Percentiles rank a stretch among this genome's conserved stretches.
phyloP scores from a whole-genome alignment of 2,329 filamentous ascomycete genomes.

The Cadophora gregata region DNA sequence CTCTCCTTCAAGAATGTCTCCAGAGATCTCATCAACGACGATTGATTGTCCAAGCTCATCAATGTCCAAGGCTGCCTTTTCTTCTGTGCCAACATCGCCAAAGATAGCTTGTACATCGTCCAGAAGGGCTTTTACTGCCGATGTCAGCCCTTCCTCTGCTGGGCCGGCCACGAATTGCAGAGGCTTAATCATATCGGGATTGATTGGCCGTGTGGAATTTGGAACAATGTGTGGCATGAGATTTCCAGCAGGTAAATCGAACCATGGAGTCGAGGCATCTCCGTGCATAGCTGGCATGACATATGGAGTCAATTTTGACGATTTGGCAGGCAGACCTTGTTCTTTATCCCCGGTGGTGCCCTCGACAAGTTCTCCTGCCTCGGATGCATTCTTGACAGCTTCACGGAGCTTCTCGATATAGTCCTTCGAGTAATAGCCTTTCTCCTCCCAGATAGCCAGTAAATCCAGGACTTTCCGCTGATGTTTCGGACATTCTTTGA shows the following conservation, averaged over 20 bases:
- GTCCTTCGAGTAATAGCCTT: constrained; percentile 62
- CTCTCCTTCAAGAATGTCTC: constrained; percentile 65
- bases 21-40: constrained; percentile 68
- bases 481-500: constrained; percentile 68
- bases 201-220: constrained; percentile 77
- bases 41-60: constrained; percentile 77
- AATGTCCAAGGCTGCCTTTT: constrained; percentile 64
- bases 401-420: constrained; percentile 65
- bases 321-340: constrained; percentile 53
- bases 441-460: constrained; percentile 73
- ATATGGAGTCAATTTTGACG: constrained; percentile 67
- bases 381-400: constrained; percentile 54
- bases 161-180: constrained; percentile 72
- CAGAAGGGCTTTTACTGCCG: constrained; percentile 73
- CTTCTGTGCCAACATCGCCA: constrained; percentile 54
- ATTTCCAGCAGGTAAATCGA: constrained; percentile 82
- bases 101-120: constrained; percentile 74
- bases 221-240: constrained; percentile 80
- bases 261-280: constrained; percentile 74
- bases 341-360: constrained; percentile 28
- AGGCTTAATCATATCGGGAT: constrained; percentile 71
- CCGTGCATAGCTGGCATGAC: constrained; percentile 79
- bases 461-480: constrained; percentile 68
- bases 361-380: constrained; percentile 40
- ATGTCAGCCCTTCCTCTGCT: constrained; percentile 68